Base-by-base conservation (phyloP, 2,329 filamentous ascomycete species). In the Ceratocystis ficicola region DNA sequence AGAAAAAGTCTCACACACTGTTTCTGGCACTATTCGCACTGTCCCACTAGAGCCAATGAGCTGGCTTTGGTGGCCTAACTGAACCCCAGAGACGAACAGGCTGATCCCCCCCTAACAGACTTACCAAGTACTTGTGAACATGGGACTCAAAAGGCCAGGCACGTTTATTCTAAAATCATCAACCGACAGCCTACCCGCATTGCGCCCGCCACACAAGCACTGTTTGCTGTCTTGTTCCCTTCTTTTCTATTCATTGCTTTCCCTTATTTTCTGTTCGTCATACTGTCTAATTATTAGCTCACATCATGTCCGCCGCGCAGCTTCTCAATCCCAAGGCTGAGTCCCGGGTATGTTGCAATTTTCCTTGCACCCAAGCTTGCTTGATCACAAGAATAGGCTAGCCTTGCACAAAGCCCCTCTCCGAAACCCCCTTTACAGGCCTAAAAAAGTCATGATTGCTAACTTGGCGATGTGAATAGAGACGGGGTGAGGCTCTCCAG, bases 281-380 rank as follows among this genome's bases (percentile, higher is more conserved):
- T 81, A 81, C 71, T 81, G 77, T 79, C 64, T 68, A 66, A 66
- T 68, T 63, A 20, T 20, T 44, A 48, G 41, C 55, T 46, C 5
- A 66, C 55, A 66, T 32, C 62, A 97, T 97, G 94, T 97, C 92
- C 79, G 94, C 94, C 72, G 92, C 94, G 74, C 93, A 97, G 80
- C 86, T 99, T 74, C 87, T 99, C 71, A 99, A 99, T 78, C 94
- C 94, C 69, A 99, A 99, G 82, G 94, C 94, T 74, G 94, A 99
- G 81, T 96, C 92, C 73, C 87, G 94, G 79, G 91, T 95, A 82
- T 73, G 88, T 80, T 69, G 70, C 50, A 59, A 48, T 46, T 60
- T 65, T 63, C 30, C n/a, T 30, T 63, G 59, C 59, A 55, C 22
- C 22, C n/a, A 15, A 22, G 44, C 62, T 32, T 50, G 62, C 62